phyloP scores from a whole-genome alignment of 257 asterid species.

The Verbena officinalis region DNA sequence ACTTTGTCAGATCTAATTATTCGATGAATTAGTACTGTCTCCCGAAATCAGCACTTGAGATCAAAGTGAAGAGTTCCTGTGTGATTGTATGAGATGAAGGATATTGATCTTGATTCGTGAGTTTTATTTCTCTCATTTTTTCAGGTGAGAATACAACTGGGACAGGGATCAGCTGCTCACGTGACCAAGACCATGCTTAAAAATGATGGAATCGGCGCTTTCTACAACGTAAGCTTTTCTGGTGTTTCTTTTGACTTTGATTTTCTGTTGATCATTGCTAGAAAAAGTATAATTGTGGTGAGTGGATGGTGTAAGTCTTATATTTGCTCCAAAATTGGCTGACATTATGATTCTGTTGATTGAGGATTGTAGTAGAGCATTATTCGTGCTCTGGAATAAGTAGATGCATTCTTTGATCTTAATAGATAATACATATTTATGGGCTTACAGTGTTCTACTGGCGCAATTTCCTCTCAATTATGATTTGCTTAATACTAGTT shows the following conservation, averaged over 20 bases:
- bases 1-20: constrained; percentile 30
- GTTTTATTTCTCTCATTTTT: constrained; percentile 5
- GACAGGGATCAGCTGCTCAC: constrained; percentile 88
- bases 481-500: constrained; percentile 7
- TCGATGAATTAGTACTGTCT: constrained; percentile 6
- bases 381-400: no score
- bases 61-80: constrained; percentile 7
- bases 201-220: constrained; percentile 83
- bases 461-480: neutral
- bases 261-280: constrained; percentile 10
- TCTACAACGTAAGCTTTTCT: constrained; percentile 73
- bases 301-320: neutral
- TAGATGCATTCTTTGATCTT: neutral
- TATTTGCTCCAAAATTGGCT: neutral
- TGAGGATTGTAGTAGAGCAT: no score
- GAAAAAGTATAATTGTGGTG: constrained; percentile 9
- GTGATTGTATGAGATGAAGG: constrained; percentile 22
- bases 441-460: neutral
- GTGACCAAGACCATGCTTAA: constrained; percentile 79
- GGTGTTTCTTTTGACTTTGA: neutral
- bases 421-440: neutral
- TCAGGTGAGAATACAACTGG: constrained; percentile 97
- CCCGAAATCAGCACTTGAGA: neutral
- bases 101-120: constrained; percentile 25
- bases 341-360: no score